A percentile compares a stretch with the other conserved stretches of the same genome.
Conservation (phyloP, 129 eudicot species). For the Artemisia argyi region DNA sequence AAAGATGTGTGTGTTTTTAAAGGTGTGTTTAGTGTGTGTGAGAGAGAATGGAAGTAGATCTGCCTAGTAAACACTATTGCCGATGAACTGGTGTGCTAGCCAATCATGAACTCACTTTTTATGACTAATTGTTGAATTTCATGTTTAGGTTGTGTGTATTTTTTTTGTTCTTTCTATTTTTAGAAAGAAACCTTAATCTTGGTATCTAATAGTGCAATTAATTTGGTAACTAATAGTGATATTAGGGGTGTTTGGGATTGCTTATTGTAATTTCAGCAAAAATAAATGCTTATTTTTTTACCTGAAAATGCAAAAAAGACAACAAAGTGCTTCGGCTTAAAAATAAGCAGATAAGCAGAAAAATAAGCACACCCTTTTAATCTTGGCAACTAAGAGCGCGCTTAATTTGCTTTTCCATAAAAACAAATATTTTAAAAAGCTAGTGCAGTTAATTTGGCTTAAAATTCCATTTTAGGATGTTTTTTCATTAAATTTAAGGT, state of each 20-base stretch:
- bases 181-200: no score
- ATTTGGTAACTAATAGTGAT: background rate
- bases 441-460: background rate
- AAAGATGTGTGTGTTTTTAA: slow-evolving; percentile 3
- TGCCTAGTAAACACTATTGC: slow-evolving; percentile 12
- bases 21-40: slow-evolving; percentile 18
- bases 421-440: no score
- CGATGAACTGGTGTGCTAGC: slow-evolving; percentile 10
- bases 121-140: slow-evolving; percentile 10
- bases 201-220: background rate
- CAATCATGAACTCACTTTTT: background rate
- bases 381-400: no score
- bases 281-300: background rate
- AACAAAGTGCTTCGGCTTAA: background rate
- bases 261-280: no score
- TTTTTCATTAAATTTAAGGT: background rate
- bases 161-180: background rate
- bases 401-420: background rate
- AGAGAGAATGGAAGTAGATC: slow-evolving; percentile 33
- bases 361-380: no score
- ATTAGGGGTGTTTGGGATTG: no score
- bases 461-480: background rate
- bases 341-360: no score
- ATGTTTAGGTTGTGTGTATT: background rate
- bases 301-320: background rate